phyloP scores from a whole-genome alignment of 2,329 filamentous ascomycete genomes.

The Aschersonia sp. region DNA sequence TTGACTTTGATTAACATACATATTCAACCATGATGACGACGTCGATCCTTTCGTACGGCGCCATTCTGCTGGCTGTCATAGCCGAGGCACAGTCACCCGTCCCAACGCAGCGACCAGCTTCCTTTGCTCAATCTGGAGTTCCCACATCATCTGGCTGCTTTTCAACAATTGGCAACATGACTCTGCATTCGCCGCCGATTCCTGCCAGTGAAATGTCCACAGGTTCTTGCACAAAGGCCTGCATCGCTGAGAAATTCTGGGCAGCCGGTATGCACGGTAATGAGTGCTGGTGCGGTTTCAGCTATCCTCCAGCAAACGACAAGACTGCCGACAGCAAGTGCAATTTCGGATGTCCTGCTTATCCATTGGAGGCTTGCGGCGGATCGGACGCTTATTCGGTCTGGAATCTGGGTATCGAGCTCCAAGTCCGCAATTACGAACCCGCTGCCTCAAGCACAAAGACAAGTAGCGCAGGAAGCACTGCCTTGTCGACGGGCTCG shows the following conservation, averaged over 20 bases:
- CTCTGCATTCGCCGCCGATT: constrained; percentile 8
- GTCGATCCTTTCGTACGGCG: constrained; percentile 12
- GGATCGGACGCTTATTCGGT: constrained; percentile 24
- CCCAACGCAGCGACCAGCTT: constrained; percentile 19
- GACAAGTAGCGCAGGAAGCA: background rate
- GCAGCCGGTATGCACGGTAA: constrained; percentile 51
- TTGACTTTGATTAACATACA: background rate
- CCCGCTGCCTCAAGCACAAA: constrained; percentile 6
- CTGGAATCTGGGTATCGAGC: constrained; percentile 33
- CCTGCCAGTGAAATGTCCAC: constrained; percentile 14
- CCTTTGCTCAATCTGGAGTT: constrained; percentile 19
- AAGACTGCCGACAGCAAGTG: constrained; percentile 47
- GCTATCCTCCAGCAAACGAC: constrained; percentile 43
- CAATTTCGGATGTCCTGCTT: constrained; percentile 51
- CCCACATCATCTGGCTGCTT: constrained; percentile 37
- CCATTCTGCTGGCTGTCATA: constrained; percentile 14
- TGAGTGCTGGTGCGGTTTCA: constrained; percentile 59
- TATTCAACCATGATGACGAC: constrained; percentile 14
- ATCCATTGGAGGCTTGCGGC: constrained; percentile 44
- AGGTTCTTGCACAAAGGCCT: constrained; percentile 26
- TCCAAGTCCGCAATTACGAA: constrained; percentile 17
- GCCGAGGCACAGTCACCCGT: constrained; percentile 6
- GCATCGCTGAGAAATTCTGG: constrained; percentile 26
- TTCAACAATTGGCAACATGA: constrained; percentile 25
- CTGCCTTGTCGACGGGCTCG: constrained; percentile 1